Base-by-base conservation (phyloP, 176 grass and related monocot species). In the Ensete glaucum region DNA sequence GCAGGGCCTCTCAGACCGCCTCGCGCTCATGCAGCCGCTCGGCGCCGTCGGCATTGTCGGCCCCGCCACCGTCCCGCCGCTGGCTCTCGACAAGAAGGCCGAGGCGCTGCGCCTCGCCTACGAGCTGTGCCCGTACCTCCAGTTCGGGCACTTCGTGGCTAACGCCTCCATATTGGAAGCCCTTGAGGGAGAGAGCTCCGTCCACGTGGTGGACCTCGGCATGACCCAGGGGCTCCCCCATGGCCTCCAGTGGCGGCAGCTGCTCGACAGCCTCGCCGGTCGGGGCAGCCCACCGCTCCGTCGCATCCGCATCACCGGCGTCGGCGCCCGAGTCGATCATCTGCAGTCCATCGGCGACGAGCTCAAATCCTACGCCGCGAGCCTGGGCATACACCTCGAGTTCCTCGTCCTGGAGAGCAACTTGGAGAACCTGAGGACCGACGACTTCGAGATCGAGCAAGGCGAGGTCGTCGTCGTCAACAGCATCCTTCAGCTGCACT, bases 121-220 rank as follows among this genome's bases (percentile, higher is more conserved):
- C 81, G 89, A 92, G 71, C 83, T 88, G 25, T 92, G 89, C 81
- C 89, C 86, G 48, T 92, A 88, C 83, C 81, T 92, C 50, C 83
- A 79, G n/a, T 92, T 92, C 69, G 85, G 85, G 48, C 89, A 92
- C 80, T 92, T 86, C 85, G 85, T 88, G 67, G 89, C 85, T 1
- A 92, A 92, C 71, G 78, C 83, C 19, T 81, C 78, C 75, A 88
- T 86, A 63, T 50, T 92, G 54, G 89, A 92, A 53, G 81, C 83
- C 71, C 83, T 92, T 10, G 89, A 88, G 78, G 89, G 89, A 29
- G 85, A 92, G 62, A 92, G 72, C 1, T 52, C 23, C 65, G 75
- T 92, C 24, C 89, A 92, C 66, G 85, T 92, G 54, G 78, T 92
- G 65, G 89, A 92, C 55, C 72, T 92, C 1, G 89, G 86, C 55